Conservation (phyloP, 805 yeast species). For the Debaryomyces tyrocola region DNA sequence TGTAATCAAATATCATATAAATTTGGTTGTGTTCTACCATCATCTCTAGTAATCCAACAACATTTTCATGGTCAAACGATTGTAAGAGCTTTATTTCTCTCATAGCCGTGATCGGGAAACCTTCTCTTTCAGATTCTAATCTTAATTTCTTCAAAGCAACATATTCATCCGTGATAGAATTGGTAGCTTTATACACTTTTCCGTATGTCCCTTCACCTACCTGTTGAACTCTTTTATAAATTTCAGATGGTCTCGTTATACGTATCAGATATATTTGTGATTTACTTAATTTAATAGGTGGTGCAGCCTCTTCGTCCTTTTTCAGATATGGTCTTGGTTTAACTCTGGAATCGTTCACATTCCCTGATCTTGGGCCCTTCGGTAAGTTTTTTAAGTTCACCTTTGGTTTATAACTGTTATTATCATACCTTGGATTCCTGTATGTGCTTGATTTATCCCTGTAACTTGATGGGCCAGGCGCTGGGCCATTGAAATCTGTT, state of each 20-base stretch:
- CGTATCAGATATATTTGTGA: conserved; percentile 36
- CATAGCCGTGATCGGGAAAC: conserved; percentile 94
- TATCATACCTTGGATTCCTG: conserved; percentile 4
- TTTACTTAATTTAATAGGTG: conserved; percentile 16
- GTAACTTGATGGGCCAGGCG: conserved; percentile 9
- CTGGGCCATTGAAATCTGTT: conserved; percentile 6
- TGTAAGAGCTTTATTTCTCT: conserved; percentile 87
- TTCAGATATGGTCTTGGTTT: neutral
- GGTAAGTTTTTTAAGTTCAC: conserved; percentile 10
- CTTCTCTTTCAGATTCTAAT: conserved; percentile 86
- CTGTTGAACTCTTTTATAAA: conserved; percentile 73
- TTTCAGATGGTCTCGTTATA: conserved; percentile 27
- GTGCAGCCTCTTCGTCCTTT: neutral
- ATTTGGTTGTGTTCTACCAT: conserved; percentile 78
- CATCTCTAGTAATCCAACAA: conserved; percentile 82
- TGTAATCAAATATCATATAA: conserved; percentile 89
- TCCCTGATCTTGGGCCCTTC: conserved; percentile 9
- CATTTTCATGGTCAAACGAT: conserved; percentile 75
- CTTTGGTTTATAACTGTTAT: neutral
- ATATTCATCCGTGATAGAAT: conserved; percentile 60
- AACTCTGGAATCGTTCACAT: conserved; percentile 1
- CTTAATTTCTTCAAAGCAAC: conserved; percentile 89
- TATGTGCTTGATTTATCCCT: conserved; percentile 4
- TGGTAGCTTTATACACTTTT: conserved; percentile 85
- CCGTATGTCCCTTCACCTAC: conserved; percentile 99